Evolutionary conservation across 305 asterid genomes (phyloP), one percentile per base, ranked within the genome.

Genomic region (Andrographis paniculata): DNA sequence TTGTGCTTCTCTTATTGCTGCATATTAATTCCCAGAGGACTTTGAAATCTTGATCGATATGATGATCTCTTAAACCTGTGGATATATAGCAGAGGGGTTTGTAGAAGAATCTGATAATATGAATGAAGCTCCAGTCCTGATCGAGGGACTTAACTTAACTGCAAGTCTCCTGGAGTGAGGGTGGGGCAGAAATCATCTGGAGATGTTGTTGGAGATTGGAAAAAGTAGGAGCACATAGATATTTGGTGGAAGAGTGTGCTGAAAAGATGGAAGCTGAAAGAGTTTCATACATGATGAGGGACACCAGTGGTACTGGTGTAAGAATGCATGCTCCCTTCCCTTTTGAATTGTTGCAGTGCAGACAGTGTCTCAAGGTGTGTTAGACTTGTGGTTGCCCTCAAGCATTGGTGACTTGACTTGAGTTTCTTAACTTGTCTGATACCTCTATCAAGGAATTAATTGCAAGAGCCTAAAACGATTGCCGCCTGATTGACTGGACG

Each of bases 341-440:
- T 44, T 18, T 35, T 4, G 53, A 19, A 22, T 47, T 56, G 42
- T 20, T 60, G 48, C 59, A 60, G 4, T 52, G 8, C 44, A 36
- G 51, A 43, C 58, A 30, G 15, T 21, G 24, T 31, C 0, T 51
- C 10, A 60, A 19, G 59, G n/a, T n/a, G 49, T 44, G 19, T 45
- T 60, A 27, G 65, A 60, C 35, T 30, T 60, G 14, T 60, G 59
- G n/a, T n/a, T n/a, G n/a, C n/a, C n/a, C n/a, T n/a, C n/a, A n/a
- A n/a, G n/a, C n/a, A n/a, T n/a, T n/a, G n/a, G n/a, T n/a, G 52
- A 35, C 15, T 51, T 43, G 40, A 37, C 24, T 18, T 59, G 52
- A 60, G 58, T 45, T 52, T 37, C 53, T 60, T 30, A 60, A 52
- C 23, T 24, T 60, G 20, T 51, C 65, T 9, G 45, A 60, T 24